Base-by-base conservation (phyloP, 768 basidiomycete genomes). In the Podaxis sp. region DNA sequence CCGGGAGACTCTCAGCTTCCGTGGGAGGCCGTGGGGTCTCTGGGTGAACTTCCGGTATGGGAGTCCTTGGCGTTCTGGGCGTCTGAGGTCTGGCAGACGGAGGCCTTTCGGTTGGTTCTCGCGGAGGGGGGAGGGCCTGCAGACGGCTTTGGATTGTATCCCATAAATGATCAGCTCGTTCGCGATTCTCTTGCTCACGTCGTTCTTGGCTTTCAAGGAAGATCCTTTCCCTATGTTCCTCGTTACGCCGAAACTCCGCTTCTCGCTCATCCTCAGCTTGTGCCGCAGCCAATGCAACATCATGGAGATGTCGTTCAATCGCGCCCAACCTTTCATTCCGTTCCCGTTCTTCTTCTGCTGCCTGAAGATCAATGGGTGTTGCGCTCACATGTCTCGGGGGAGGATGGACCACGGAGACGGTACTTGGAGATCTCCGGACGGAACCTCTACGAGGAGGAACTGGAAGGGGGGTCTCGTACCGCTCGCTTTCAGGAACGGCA, bases 221-320 rank as follows among this genome's bases (percentile, higher is more conserved):
- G 1, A 86, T 71, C 7, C 76, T 82, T 20, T 89, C 80, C 6
- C 90, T 78, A 56, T 84, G 85, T 11, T 87, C 85, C 72, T 93
- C 91, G 63, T 84, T 82, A 1, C 75, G 75, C 17, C 83, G 80
- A 74, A 90, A 92, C 33, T 87, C 84, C 7, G 71, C 72, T 61
- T 93, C 90, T 10, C 91, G 83, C 51, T 77, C 77, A 26, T 84
- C 80, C 68, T 93, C 91, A 0, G 83, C 84, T 56, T 84, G 83
- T 38, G 82, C 80, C 0, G 85, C 82, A 2, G 79, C 78, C 7
- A 78, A 76, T 8, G 79, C 76, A 4, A 83, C 76, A 33, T 82
- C 76, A 3, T 78, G 76, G 12, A 91, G 69, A 22, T 80, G 79
- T 20, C 76, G 73, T 56, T 87, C 84, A 20, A 84, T 78, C 0